phyloP scores from a whole-genome alignment of 345 rosid genomes.

The Salix suchowensis region DNA sequence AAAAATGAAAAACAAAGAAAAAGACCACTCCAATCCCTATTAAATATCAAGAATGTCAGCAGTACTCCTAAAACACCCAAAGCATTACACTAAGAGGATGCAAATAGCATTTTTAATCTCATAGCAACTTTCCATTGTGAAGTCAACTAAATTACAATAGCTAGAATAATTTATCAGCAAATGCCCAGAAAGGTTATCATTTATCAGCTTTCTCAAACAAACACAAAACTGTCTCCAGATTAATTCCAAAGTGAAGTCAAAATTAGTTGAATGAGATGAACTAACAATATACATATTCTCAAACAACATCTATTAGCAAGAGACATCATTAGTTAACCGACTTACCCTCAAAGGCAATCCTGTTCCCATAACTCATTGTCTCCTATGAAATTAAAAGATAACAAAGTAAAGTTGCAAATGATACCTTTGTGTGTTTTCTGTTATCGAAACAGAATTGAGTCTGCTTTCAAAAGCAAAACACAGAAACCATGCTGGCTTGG shows the following conservation, averaged over 20 bases:
- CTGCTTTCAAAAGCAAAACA: too few species aligned
- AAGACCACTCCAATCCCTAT: not conserved
- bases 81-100: not conserved
- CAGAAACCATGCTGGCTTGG: too few species aligned
- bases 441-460: too few species aligned
- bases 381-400: not conserved
- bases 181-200: too few species aligned
- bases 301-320: not conserved
- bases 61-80: not conserved
- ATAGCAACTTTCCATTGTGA: not conserved
- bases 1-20: not conserved
- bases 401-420: not conserved
- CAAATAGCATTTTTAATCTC: not conserved
- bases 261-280: not conserved
- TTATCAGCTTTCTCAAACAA: not conserved
- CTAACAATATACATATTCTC: not conserved
- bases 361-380: not conserved
- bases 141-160: not conserved
- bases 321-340: not conserved
- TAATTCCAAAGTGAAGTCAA: not conserved
- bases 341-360: not conserved
- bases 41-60: not conserved
- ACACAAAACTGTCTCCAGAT: not conserved
- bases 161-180: too few species aligned
- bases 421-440: too few species aligned